These are phyloP conservation scores for Wickerhamomyces rabaulensis DNA, from an alignment of 805 yeast species.

Conservation along the genomic window DNA sequence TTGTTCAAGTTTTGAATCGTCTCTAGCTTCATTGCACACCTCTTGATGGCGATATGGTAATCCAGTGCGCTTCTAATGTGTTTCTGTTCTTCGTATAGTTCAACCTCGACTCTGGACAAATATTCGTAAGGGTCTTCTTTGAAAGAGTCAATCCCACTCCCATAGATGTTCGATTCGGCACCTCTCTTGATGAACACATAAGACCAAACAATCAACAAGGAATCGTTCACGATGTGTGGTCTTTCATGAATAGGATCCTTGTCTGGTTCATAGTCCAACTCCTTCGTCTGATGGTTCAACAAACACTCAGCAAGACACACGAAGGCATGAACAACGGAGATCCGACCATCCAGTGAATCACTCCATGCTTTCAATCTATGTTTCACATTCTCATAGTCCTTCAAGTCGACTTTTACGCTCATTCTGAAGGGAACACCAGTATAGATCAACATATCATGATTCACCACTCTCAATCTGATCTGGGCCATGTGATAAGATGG, in stretches of 20 bases:
- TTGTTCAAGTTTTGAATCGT: slow-evolving; percentile 25
- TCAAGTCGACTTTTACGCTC: slow-evolving; percentile 50
- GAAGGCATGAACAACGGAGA: slow-evolving; percentile 53
- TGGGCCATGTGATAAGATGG: slow-evolving; percentile 66
- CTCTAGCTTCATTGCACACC: slow-evolving; percentile 5
- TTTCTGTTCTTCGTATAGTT: slow-evolving; percentile 24
- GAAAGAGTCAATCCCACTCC: slow-evolving; percentile 14
- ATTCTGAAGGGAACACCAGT: slow-evolving; percentile 74
- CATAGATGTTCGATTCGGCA: slow-evolving; percentile 24
- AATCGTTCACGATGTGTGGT: slow-evolving; percentile 22
- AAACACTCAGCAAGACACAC: slow-evolving; percentile 52
- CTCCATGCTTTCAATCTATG: slow-evolving; percentile 30
- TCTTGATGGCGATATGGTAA: slow-evolving; percentile 8
- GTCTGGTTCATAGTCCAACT: slow-evolving; percentile 37
- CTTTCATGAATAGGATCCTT: slow-evolving; percentile 42
- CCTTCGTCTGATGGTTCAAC: slow-evolving; percentile 34
- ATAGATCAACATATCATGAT: slow-evolving; percentile 65
- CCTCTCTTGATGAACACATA: slow-evolving; percentile 42
- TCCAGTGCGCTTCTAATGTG: neutral
- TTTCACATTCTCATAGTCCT: slow-evolving; percentile 40
- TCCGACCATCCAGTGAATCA: slow-evolving; percentile 37
- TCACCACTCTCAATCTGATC: slow-evolving; percentile 57
- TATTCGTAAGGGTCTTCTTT: slow-evolving; percentile 28
- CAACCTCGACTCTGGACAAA: slow-evolving; percentile 25
- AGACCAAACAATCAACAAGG: slow-evolving; percentile 36